Evolutionary conservation across 371 early-diverging fungal species (phyloP).

Genomic region (Gilbertella persicaria): DNA sequence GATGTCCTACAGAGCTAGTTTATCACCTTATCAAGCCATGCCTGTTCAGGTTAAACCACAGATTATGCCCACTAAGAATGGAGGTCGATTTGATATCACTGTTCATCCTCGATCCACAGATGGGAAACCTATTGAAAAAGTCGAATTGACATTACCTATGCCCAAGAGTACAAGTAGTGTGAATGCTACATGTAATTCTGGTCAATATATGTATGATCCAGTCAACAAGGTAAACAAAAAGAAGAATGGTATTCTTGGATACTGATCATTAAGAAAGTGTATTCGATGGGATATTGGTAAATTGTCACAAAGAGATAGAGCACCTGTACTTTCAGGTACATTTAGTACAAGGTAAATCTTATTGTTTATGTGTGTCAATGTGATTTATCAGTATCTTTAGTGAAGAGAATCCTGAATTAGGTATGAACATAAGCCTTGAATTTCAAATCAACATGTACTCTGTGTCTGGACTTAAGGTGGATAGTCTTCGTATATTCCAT

Average conservation of each 20-base stretch:
- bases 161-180: slow-evolving; percentile 60
- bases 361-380: neutral
- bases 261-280: slow-evolving; percentile 21
- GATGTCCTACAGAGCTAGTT: slow-evolving; percentile 75
- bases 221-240: slow-evolving; percentile 54
- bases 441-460: slow-evolving; percentile 77
- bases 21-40: slow-evolving; percentile 63
- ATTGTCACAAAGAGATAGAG: slow-evolving; percentile 55
- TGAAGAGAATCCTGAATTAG: slow-evolving; percentile 54
- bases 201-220: slow-evolving; percentile 78
- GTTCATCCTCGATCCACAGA: slow-evolving; percentile 67
- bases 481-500: slow-evolving; percentile 71
- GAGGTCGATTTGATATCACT: slow-evolving; percentile 70
- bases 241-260: neutral
- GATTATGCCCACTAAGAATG: slow-evolving; percentile 49
- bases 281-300: slow-evolving; percentile 74
- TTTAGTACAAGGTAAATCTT: slow-evolving; percentile 49
- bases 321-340: slow-evolving; percentile 68
- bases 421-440: slow-evolving; percentile 64
- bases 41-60: slow-evolving; percentile 70
- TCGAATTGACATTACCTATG: slow-evolving; percentile 63
- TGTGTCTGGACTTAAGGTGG: slow-evolving; percentile 76
- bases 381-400: slow-evolving; percentile 20
- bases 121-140: slow-evolving; percentile 70
- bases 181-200: slow-evolving; percentile 64